These are phyloP conservation scores for Lineolata rhizophorae DNA, from an alignment of 495 filamentous ascomycete species.

Conservation along the genomic window DNA sequence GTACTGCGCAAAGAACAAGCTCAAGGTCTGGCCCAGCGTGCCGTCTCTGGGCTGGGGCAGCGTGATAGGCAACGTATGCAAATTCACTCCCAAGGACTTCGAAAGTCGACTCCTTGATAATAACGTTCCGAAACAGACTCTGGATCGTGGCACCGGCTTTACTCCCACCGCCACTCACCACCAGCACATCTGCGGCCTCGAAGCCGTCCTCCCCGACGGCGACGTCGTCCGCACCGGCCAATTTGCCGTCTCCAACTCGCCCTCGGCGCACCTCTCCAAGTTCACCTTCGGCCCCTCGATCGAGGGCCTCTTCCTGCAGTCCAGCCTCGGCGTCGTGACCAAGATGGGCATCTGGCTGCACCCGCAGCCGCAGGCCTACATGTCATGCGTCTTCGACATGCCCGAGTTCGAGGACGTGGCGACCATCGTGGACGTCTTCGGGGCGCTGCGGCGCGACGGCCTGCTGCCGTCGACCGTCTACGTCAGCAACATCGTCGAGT, in stretches of 20 bases:
- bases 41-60: slow-evolving; percentile 12
- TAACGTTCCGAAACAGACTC: too few species aligned
- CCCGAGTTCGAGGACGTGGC: slow-evolving; percentile 24
- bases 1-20: slow-evolving; percentile 8
- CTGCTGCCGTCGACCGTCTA: slow-evolving; percentile 9
- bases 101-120: too few species aligned
- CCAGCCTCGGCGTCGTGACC: slow-evolving; percentile 27
- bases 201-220: slow-evolving; percentile 12
- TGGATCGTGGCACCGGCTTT: slow-evolving; percentile 12
- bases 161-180: slow-evolving; percentile 12
- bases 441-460: slow-evolving; percentile 9
- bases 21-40: slow-evolving; percentile 11
- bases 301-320: slow-evolving; percentile 27
- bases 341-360: slow-evolving; percentile 26
- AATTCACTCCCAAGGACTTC: too few species aligned
- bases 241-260: slow-evolving; percentile 12
- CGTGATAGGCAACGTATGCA: slow-evolving; percentile 10
- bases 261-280: slow-evolving; percentile 23
- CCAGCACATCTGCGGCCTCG: slow-evolving; percentile 11
- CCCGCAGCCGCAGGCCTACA: slow-evolving; percentile 25
- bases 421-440: slow-evolving; percentile 23
- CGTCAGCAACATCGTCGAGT: slow-evolving; percentile 20
- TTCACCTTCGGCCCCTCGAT: slow-evolving; percentile 25
- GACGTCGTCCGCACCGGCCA: slow-evolving; percentile 11
- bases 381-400: slow-evolving; percentile 27